Evolutionary conservation across 2,329 filamentous ascomycete species (phyloP).

Genomic region (Colletotrichum zoysiae): DNA sequence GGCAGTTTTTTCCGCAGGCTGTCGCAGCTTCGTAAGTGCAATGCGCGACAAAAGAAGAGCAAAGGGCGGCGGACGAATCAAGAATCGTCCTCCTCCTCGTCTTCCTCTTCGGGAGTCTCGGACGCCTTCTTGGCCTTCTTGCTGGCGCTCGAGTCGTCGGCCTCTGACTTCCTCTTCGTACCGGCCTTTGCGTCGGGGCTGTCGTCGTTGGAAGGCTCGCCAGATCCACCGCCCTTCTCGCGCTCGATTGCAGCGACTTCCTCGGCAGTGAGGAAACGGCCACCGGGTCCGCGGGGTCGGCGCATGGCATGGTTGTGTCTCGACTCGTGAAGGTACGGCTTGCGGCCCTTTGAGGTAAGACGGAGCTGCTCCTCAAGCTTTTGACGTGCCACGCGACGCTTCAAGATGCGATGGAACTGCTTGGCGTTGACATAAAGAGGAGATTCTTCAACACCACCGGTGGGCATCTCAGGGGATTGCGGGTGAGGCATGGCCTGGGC

Average conservation of each 20-base stretch:
- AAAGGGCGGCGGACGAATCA: constrained; percentile 39
- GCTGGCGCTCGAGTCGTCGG: constrained; percentile 59
- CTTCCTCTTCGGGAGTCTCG: constrained; percentile 53
- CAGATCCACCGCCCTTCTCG: constrained; percentile 58
- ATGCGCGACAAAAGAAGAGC: constrained; percentile 48
- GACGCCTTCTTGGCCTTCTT: constrained; percentile 70
- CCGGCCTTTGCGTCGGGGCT: constrained; percentile 53
- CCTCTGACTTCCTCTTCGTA: constrained; percentile 72
- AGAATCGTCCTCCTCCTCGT: constrained; percentile 58
- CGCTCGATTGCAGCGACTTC: constrained; percentile 93
- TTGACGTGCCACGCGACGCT: constrained; percentile 92
- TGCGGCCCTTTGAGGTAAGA: constrained; percentile 93
- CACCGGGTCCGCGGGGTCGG: constrained; percentile 90
- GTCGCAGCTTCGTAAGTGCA: constrained; percentile 54
- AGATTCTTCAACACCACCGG: constrained; percentile 84
- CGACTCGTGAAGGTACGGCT: constrained; percentile 97
- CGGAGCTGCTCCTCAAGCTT: constrained; percentile 93
- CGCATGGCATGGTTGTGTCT: constrained; percentile 99
- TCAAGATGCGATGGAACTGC: constrained; percentile 97
- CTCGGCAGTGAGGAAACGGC: constrained; percentile 94
- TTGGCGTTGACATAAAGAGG: constrained; percentile 98
- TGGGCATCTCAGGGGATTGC: constrained; percentile 84
- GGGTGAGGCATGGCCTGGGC: constrained; percentile 76
- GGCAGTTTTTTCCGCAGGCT: constrained; percentile 37
- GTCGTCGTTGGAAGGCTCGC: constrained; percentile 45